Percentiles rank a stretch among this genome's conserved stretches.
Conservation (phyloP, 768 basidiomycete species). For the Kondoa subrosea region DNA sequence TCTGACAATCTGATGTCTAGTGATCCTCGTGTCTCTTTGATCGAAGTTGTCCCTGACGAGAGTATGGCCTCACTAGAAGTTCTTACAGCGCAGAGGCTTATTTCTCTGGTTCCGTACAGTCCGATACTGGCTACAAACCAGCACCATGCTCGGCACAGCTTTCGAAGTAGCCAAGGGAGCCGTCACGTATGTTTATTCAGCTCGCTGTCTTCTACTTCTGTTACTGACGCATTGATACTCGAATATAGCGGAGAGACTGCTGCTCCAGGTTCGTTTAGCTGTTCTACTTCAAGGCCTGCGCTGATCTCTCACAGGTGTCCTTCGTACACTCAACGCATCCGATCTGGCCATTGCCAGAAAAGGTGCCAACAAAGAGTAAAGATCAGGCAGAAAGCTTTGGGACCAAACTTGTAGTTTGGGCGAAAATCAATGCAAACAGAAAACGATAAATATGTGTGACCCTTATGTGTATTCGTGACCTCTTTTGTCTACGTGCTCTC, state of each 20-base stretch:
- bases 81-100: too few species aligned
- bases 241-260: conserved; percentile 20
- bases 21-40: conserved; percentile 23
- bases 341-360: conserved; percentile 19
- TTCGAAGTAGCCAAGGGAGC: conserved; percentile 24
- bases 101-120: too few species aligned
- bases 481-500: neutral
- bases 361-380: conserved; percentile 17
- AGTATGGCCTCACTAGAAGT: too few species aligned
- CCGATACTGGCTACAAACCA: conserved; percentile 21
- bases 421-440: too few species aligned
- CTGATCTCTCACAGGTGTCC: neutral
- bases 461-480: too few species aligned
- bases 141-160: conserved; percentile 14
- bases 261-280: conserved; percentile 20
- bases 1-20: too few species aligned
- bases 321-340: neutral
- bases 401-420: too few species aligned
- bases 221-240: neutral
- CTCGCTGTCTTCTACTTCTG: neutral
- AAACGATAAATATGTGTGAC: too few species aligned
- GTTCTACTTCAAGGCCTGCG: neutral
- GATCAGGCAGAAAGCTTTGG: too few species aligned
- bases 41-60: conserved; percentile 22
- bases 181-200: conserved; percentile 10